A percentile compares a stretch with the other conserved stretches of the same genome.
Evolutionary conservation across 306 rosid genomes (phyloP).

Genomic region (Cyamopsis tetragonoloba): DNA sequence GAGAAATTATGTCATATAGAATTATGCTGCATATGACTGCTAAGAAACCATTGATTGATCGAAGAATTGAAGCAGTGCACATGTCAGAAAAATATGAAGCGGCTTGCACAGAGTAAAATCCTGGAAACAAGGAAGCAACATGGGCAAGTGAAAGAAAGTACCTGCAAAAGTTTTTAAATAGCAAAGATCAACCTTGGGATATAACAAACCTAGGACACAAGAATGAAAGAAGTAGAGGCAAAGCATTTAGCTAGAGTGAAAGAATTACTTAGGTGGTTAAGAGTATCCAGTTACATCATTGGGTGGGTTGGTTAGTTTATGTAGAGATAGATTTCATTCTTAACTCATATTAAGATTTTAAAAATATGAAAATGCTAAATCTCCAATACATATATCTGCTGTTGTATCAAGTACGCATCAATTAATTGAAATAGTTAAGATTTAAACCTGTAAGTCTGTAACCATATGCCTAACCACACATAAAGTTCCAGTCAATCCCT

Average conservation of each 20-base stretch:
- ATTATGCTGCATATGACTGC: conserved; percentile 57
- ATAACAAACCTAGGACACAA: neutral
- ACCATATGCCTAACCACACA: neutral
- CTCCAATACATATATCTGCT: neutral
- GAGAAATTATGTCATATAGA: conserved; percentile 51
- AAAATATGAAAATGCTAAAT: neutral
- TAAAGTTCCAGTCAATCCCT: neutral
- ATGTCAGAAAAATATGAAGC: conserved; percentile 48
- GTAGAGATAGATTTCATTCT: neutral
- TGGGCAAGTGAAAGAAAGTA: conserved; percentile 82
- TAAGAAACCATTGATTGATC: conserved; percentile 60
- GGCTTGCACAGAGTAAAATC: conserved; percentile 27
- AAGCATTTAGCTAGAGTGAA: neutral
- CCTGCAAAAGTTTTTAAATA: conserved; percentile 47
- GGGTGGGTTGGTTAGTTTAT: neutral
- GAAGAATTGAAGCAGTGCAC: conserved; percentile 56
- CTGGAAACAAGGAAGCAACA: conserved; percentile 73
- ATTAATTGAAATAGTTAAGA: neutral
- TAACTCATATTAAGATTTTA: too few species aligned
- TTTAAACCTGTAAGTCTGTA: neutral
- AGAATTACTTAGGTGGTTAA: neutral
- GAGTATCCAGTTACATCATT: neutral
- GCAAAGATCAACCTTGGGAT: conserved; percentile 25
- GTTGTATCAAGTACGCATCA: neutral
- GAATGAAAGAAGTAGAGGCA: neutral